phyloP scores from a whole-genome alignment of 805 yeast species.

The Spathaspora boniae region DNA sequence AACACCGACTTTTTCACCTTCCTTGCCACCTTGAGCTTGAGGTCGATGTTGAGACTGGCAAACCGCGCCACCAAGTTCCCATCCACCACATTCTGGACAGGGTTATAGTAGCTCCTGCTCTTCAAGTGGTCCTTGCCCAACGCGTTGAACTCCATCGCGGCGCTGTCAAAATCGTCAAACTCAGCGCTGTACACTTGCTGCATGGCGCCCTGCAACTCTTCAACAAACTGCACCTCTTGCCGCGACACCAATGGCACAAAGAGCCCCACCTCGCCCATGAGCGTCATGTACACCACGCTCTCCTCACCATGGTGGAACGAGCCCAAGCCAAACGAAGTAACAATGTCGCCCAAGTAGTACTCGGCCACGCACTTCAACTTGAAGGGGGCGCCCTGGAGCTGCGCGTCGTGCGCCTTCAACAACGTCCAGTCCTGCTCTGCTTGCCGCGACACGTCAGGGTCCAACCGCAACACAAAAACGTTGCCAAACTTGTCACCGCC shows the following conservation, averaged over 20 bases:
- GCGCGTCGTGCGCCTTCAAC: constrained; percentile 26
- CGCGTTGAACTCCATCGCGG: constrained; percentile 28
- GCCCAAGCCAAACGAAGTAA: constrained; percentile 57
- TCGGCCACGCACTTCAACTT: constrained; percentile 53
- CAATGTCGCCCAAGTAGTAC: constrained; percentile 67
- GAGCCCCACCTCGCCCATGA: constrained; percentile 80
- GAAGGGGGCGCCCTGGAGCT: constrained; percentile 49
- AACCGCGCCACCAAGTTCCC: constrained; percentile 81
- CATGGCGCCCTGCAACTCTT: constrained; percentile 48
- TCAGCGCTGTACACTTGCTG: constrained; percentile 25
- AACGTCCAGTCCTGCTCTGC: constrained; percentile 48
- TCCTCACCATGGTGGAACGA: constrained; percentile 61
- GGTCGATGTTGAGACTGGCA: constrained; percentile 27
- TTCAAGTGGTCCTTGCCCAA: constrained; percentile 65
- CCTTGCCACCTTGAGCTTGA: constrained; percentile 35
- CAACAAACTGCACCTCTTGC: constrained; percentile 59
- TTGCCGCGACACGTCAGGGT: constrained; percentile 44
- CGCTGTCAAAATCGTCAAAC: constrained; percentile 23
- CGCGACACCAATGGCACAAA: constrained; percentile 63
- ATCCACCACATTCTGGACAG: constrained; percentile 72
- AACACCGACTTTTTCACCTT: constrained; percentile 44
- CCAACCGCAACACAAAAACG: constrained; percentile 61
- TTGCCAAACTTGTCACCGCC: constrained; percentile 91
- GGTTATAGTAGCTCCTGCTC: constrained; percentile 79
- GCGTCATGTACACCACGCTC: constrained; percentile 63